Base-by-base conservation (phyloP, 2,329 filamentous ascomycete species). In the Calonectria ilicicola region DNA sequence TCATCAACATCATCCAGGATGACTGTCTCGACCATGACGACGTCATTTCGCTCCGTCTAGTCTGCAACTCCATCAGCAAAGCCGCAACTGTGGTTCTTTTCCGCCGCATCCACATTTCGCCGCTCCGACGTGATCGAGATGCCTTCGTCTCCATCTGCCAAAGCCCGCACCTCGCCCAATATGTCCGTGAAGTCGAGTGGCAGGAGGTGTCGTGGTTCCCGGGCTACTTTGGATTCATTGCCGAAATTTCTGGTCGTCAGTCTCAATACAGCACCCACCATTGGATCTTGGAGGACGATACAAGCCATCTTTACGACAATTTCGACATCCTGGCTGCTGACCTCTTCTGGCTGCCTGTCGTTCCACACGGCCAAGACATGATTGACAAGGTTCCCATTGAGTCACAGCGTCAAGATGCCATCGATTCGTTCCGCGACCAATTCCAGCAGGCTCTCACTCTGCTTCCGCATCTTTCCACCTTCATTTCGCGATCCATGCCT, bases 151-250 rank as follows among this genome's bases (percentile, higher is more conserved):
- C 46, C 17, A 66, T 66, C 47, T 66, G 32, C 17, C 17, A 21
- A 7, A 53, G 32, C 23, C 62, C 62, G 7, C 46, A 66, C 29
- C 47, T 66, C 5, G 47, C 47, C 5, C 15, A 42, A 56, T 29
- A 66, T 4, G 47, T 66, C 8, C 47, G 47, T n/a, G 64, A 66
- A 3, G 23, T 66, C 17, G 64, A 66, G 38, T 66, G 64, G 64
- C 47, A 66, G 35, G 64, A 66, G 17, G 19, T 56, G 5, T 56
- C 35, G 2, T 66, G 64, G 64, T 29, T 40, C 64, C 46, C 47
- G 5, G 64, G 47, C 17, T 66, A 53, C 23, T 27, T 26, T 27
- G 23, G 29, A 8, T 44, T n/a, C 10, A 3, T 4, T 7, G 32
- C 19, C 9, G 1, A 47, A 17, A 3, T 29, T 26, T 17, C 10